These are phyloP conservation scores for Leishmania tarentolae DNA, from an alignment of 208 protist species.

Conservation along the genomic window DNA sequence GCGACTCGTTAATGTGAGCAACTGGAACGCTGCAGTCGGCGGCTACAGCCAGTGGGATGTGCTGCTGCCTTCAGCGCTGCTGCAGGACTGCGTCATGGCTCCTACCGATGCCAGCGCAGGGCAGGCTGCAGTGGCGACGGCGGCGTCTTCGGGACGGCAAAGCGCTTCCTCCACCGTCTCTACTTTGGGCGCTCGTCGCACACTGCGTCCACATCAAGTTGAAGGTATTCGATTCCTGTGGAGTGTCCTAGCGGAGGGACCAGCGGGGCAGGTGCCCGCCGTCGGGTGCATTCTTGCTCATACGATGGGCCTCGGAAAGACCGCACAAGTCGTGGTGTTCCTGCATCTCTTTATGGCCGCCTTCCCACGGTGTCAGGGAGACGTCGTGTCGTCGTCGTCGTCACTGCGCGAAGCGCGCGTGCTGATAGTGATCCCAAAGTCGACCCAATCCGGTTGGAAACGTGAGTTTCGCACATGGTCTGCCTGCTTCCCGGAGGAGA, in stretches of 20 bases:
- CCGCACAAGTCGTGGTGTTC: constrained; percentile 83
- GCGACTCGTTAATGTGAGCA: constrained; percentile 52
- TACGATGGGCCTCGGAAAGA: constrained; percentile 92
- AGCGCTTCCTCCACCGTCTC: neutral
- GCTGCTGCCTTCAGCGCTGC: constrained; percentile 61
- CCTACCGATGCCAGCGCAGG: neutral
- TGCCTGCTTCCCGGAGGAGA: constrained; percentile 42
- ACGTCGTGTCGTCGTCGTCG: constrained; percentile 2
- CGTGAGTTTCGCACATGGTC: constrained; percentile 74
- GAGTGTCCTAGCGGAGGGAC: constrained; percentile 71
- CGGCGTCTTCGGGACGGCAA: neutral
- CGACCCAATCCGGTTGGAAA: constrained; percentile 61
- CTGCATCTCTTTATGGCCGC: constrained; percentile 65
- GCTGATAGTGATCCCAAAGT: constrained; percentile 79
- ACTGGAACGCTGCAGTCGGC: constrained; percentile 39
- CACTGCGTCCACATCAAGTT: constrained; percentile 74
- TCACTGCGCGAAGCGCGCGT: constrained; percentile 33
- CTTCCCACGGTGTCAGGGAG: constrained; percentile 10
- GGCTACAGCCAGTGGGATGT: constrained; percentile 42
- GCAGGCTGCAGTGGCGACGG: neutral
- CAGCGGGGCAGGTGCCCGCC: constrained; percentile 71
- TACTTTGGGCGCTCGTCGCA: neutral
- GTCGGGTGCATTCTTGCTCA: constrained; percentile 86
- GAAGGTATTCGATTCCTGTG: constrained; percentile 88
- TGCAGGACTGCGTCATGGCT: constrained; percentile 23